These are phyloP conservation scores for Ophiosphaerella korrae DNA, from an alignment of 2,329 filamentous ascomycete genomes.

Conservation along the genomic window DNA sequence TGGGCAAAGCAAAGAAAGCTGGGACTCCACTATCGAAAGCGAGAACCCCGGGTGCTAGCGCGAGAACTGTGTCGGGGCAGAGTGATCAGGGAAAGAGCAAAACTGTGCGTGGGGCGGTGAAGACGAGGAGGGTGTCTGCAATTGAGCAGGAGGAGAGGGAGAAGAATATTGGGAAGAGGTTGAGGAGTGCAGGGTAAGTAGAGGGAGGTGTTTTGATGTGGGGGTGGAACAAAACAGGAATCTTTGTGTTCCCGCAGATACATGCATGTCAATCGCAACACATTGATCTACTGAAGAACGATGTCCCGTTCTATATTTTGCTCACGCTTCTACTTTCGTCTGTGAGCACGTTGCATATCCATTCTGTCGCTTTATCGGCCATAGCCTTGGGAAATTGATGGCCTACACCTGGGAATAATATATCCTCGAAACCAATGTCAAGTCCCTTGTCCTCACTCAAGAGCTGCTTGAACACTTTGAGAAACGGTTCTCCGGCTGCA, in stretches of 20 bases:
- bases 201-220: background rate
- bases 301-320: conserved; percentile 29
- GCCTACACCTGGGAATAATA: conserved; percentile 69
- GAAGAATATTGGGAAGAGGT: conserved; percentile 14
- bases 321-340: conserved; percentile 15
- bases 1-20: no score
- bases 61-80: no score
- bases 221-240: background rate
- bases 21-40: no score
- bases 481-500: conserved; percentile 62
- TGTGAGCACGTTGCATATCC: conserved; percentile 57
- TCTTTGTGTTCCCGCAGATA: background rate
- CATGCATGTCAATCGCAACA: background rate
- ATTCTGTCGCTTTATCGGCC: conserved; percentile 68
- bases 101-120: background rate
- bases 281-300: background rate
- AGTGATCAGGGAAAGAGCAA: no score
- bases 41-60: no score
- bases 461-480: conserved; percentile 65
- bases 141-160: conserved; percentile 9
- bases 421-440: conserved; percentile 64
- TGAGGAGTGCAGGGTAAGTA: conserved; percentile 9
- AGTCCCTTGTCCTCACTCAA: conserved; percentile 57
- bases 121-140: conserved; percentile 10
- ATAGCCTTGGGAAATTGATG: conserved; percentile 73